phyloP scores from a whole-genome alignment of 371 early-diverging fungal genomes.

The Mucor piriformis region DNA sequence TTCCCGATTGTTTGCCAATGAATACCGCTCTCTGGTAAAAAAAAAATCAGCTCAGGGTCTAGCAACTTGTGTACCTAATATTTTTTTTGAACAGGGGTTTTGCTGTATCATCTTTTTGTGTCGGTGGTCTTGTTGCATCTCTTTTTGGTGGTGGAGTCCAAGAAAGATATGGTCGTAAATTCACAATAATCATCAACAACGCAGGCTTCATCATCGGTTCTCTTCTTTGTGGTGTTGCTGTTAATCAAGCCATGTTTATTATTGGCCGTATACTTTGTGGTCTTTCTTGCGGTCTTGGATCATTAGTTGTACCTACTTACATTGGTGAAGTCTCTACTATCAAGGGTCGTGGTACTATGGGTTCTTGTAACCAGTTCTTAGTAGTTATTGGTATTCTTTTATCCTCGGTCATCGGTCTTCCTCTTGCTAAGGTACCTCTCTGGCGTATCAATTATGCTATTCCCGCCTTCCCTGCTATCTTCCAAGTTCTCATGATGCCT shows the following conservation, averaged over 20 bases:
- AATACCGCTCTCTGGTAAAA: slow-evolving; percentile 19
- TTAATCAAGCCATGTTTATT: slow-evolving; percentile 61
- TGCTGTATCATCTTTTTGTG: slow-evolving; percentile 63
- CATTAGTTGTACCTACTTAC: slow-evolving; percentile 79
- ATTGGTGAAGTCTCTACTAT: slow-evolving; percentile 81
- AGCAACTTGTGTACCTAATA: not conserved
- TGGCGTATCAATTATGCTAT: slow-evolving; percentile 71
- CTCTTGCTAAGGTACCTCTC: slow-evolving; percentile 60
- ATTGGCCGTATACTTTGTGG: slow-evolving; percentile 82
- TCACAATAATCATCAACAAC: slow-evolving; percentile 63
- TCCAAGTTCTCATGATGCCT: slow-evolving; percentile 67
- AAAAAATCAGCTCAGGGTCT: not conserved
- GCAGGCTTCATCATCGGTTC: slow-evolving; percentile 66
- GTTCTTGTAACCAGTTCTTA: slow-evolving; percentile 26
- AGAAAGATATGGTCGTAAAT: slow-evolving; percentile 64
- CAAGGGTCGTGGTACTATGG: slow-evolving; percentile 67
- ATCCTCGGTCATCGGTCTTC: slow-evolving; percentile 63
- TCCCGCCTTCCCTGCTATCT: slow-evolving; percentile 65
- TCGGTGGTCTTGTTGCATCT: slow-evolving; percentile 76
- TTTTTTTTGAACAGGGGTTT: slow-evolving; percentile 41
- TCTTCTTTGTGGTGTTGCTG: slow-evolving; percentile 58
- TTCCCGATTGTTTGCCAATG: slow-evolving; percentile 39
- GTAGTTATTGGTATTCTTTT: slow-evolving; percentile 76
- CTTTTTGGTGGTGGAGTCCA: slow-evolving; percentile 60
- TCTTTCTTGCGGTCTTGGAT: slow-evolving; percentile 77